Conservation (phyloP, 768 basidiomycete genomes). For the Daedaleopsis nitida region DNA sequence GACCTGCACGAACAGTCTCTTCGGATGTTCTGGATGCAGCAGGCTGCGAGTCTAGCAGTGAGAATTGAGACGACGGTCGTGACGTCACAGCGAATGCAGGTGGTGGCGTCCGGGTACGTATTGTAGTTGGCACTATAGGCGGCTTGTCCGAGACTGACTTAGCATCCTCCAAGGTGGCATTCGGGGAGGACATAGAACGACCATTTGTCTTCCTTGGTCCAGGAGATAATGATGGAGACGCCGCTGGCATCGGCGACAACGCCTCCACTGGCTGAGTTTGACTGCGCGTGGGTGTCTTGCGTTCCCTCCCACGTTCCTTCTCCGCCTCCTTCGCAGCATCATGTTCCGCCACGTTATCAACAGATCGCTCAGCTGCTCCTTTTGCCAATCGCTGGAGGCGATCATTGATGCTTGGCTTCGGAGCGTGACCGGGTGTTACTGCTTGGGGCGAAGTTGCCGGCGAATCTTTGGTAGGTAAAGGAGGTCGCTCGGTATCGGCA, state of each 20-base stretch:
- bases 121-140: slow-evolving; percentile 35
- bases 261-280: slow-evolving; percentile 26
- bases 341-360: slow-evolving; percentile 6
- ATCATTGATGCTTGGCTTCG: slow-evolving; percentile 30
- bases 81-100: slow-evolving; percentile 40
- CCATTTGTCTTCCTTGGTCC: slow-evolving; percentile 19
- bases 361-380: slow-evolving; percentile 17
- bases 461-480: slow-evolving; percentile 19
- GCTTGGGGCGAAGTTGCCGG: slow-evolving; percentile 11
- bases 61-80: slow-evolving; percentile 33
- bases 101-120: slow-evolving; percentile 33
- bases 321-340: slow-evolving; percentile 12
- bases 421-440: slow-evolving; percentile 15
- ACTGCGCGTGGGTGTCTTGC: slow-evolving; percentile 26
- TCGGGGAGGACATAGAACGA: slow-evolving; percentile 29
- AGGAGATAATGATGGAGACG: slow-evolving; percentile 19
- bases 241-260: slow-evolving; percentile 9
- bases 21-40: slow-evolving; percentile 1
- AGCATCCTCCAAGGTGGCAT: slow-evolving; percentile 28
- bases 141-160: slow-evolving; percentile 23
- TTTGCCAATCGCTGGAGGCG: slow-evolving; percentile 29
- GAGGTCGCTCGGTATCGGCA: slow-evolving; percentile 13
- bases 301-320: slow-evolving; percentile 18
- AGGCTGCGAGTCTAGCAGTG: slow-evolving; percentile 3
- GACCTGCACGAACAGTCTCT: slow-evolving; percentile 9